phyloP scores from a whole-genome alignment of 768 basidiomycete genomes.

The Mycena galericulata region DNA sequence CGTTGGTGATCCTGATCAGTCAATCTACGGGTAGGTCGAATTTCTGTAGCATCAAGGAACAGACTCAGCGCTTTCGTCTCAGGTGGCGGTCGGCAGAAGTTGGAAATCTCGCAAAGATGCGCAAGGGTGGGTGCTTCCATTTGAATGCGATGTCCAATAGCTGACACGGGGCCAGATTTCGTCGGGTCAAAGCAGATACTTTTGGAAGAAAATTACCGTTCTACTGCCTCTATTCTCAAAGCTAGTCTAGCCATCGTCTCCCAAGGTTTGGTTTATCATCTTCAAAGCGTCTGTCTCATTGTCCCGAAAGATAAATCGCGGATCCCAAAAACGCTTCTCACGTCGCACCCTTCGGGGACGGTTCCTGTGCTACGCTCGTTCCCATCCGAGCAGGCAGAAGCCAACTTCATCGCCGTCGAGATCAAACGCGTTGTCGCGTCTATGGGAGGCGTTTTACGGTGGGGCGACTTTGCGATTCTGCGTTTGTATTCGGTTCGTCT shows the following conservation, averaged over 20 bases:
- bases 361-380: conserved; percentile 69
- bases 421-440: conserved; percentile 83
- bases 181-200: conserved; percentile 72
- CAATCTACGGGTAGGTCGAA: conserved; percentile 50
- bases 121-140: conserved; percentile 55
- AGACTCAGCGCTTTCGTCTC: background rate
- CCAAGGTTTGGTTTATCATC: conserved; percentile 67
- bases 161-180: conserved; percentile 65
- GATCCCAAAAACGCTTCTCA: conserved; percentile 78
- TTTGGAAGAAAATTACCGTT: conserved; percentile 90
- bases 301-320: conserved; percentile 71
- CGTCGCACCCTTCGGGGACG: conserved; percentile 73
- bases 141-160: no score
- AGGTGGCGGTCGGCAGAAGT: conserved; percentile 85
- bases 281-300: background rate
- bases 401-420: conserved; percentile 77
- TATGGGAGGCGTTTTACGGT: conserved; percentile 76
- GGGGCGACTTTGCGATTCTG: conserved; percentile 88
- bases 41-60: background rate
- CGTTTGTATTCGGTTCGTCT: conserved; percentile 54
- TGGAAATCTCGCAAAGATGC: conserved; percentile 80
- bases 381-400: conserved; percentile 70
- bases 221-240: conserved; percentile 79
- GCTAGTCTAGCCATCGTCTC: conserved; percentile 83
- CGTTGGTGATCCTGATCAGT: conserved; percentile 94